A percentile compares a stretch with the other conserved stretches of the same genome.
These are phyloP conservation scores for Botrytis hyacinthi DNA, from an alignment of 2,329 filamentous ascomycete species.

Conservation along the genomic window DNA sequence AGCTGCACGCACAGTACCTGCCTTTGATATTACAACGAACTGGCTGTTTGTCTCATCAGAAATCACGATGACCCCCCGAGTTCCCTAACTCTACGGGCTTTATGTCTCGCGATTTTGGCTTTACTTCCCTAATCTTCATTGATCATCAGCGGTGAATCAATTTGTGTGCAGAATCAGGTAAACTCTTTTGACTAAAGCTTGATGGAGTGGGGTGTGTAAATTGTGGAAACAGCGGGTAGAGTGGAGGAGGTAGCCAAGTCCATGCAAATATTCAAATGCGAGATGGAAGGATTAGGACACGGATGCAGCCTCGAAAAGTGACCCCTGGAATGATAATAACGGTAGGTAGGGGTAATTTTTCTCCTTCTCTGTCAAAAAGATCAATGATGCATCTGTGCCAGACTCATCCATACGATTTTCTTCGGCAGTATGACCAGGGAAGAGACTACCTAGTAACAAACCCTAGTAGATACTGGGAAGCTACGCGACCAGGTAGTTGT, in stretches of 20 bases:
- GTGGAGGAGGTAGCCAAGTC: conserved; percentile 13
- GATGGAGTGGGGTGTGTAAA: not conserved
- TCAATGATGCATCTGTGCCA: conserved; percentile 7
- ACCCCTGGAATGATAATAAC: conserved; percentile 12
- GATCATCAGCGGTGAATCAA: not conserved
- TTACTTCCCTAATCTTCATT: not conserved
- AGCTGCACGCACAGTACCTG: not conserved
- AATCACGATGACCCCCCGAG: not conserved
- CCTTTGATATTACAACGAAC: not conserved
- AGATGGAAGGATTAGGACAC: conserved; percentile 1
- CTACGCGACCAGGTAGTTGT: not conserved
- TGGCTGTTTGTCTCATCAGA: not conserved
- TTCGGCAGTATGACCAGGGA: not conserved
- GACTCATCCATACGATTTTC: not conserved
- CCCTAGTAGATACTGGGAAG: not conserved
- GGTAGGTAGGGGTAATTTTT: not conserved
- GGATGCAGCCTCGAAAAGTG: not conserved
- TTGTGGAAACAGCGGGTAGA: not conserved
- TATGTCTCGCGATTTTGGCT: not conserved
- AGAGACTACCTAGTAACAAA: not conserved
- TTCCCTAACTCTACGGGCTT: not conserved
- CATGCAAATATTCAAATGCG: conserved; percentile 9
- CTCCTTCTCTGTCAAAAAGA: not conserved
- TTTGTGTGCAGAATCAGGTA: not conserved
- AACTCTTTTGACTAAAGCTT: not conserved